Base-by-base conservation (phyloP, 1,284 basidiomycete genomes). In the Phylloboletellus chloephorus region DNA sequence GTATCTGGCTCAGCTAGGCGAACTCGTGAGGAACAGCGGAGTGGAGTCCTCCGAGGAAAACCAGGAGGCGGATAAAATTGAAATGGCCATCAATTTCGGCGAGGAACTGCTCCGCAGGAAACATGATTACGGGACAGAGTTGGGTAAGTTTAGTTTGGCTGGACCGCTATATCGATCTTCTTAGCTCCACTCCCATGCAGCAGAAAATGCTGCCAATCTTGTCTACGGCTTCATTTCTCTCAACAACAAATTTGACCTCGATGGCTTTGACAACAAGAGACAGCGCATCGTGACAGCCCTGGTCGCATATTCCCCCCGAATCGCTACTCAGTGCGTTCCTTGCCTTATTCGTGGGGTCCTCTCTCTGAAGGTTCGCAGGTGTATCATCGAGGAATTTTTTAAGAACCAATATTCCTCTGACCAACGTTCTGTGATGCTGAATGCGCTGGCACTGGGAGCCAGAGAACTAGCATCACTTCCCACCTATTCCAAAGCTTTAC, bases 371-470 rank as follows among this genome's bases (percentile, higher is more conserved):
- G 19, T 30, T 11, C 15, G 38, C 56, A 94, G 91, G 3, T 74
- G 78, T 34, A 69, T 95, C n/a, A 81, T 87, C 32, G 90, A 97
- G 58, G 89, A 96, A 56, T 90, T 92, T 63, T 98, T 97, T 67
- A 82, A 83, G 46, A 85, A 87, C 37, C 88, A 94, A 52, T 97
- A 95, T 62, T 92, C 92, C 0, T 77, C 78, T 4, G 76, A 80
- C 16, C 92, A 98, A 56, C 81, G 93, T 9, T 83, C 79, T 46
- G 76, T 78, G 5, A 91, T 95, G 57, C 73, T 98, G 22, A 90
- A 87, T 39, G 84, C 90, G 0, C 67, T 98, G 1, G 90, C 88
- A 0, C 64, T 91, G 35, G 89, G 88, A 3, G 89, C 90, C 4
- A 71, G 89, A 39, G 92, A 96, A 57, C 69, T 96, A 5, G 84